Conservation (phyloP, 2,329 filamentous ascomycete species). For the Colletotrichum brevisporum region DNA sequence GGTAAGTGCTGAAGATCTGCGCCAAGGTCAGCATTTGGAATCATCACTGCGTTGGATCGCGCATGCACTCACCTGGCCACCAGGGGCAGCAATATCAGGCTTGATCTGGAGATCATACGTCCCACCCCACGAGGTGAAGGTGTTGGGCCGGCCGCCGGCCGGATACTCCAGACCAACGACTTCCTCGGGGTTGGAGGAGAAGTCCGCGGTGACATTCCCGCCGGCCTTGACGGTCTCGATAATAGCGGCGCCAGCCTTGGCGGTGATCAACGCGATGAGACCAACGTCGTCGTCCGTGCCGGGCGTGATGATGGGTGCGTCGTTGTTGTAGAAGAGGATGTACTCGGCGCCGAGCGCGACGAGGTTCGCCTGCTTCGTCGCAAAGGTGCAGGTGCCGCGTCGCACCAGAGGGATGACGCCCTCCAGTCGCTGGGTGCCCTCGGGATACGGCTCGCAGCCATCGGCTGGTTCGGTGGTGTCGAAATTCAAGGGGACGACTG, state of each 20-base stretch:
- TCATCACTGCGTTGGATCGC: fast-evolving
- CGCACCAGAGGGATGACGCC: conserved; percentile 48
- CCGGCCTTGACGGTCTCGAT: conserved; percentile 45
- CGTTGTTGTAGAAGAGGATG: conserved; percentile 50
- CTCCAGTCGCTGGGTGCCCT: conserved; percentile 42
- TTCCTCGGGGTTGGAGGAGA: conserved; percentile 46
- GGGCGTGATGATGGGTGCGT: conserved; percentile 40
- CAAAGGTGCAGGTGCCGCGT: conserved; percentile 51
- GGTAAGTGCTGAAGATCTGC: conserved; percentile 56
- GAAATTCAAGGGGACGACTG: conserved; percentile 45
- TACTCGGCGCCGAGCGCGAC: conserved; percentile 46
- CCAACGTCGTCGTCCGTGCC: conserved; percentile 33
- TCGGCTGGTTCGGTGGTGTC: conserved; percentile 46
- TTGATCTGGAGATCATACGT: conserved; percentile 59
- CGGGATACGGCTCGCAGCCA: conserved; percentile 47
- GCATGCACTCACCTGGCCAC: conserved; percentile 47
- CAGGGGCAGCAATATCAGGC: conserved; percentile 59
- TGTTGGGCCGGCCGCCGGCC: conserved; percentile 52
- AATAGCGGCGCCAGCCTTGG: conserved; percentile 45
- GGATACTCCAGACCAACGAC: conserved; percentile 44
- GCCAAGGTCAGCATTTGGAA: neutral
- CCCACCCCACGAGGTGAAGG: conserved; percentile 60
- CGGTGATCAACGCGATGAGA: conserved; percentile 44
- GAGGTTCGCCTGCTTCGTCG: conserved; percentile 48
- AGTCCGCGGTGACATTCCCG: conserved; percentile 49